A percentile compares a stretch with the other conserved stretches of the same genome.
Evolutionary conservation across 345 rosid genomes (phyloP).

Genomic region (Aquilaria sinensis): DNA sequence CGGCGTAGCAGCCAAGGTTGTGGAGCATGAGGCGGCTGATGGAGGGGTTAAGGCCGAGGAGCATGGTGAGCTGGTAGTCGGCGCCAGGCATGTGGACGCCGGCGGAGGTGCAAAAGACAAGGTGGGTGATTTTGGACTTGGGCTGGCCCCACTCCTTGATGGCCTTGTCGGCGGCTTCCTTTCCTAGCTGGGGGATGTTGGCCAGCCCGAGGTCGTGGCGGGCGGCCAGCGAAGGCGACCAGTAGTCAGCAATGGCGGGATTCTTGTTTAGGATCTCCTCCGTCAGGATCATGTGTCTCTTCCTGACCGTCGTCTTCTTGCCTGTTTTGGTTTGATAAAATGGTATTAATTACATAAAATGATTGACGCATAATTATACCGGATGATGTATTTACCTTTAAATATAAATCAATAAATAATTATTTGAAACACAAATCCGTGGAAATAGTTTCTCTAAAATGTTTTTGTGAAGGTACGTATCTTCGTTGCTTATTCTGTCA

Average conservation of each 20-base stretch:
- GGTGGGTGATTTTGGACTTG: conserved; percentile 3
- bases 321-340: too few species aligned
- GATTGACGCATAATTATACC: too few species aligned
- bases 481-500: too few species aligned
- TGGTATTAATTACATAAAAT: too few species aligned
- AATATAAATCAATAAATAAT: too few species aligned
- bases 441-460: too few species aligned
- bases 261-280: too few species aligned
- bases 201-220: not conserved
- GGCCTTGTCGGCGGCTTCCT: conserved; percentile 1
- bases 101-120: conserved; percentile 4
- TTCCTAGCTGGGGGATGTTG: not conserved
- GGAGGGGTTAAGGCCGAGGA: not conserved
- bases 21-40: not conserved
- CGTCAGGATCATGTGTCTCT: too few species aligned
- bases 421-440: too few species aligned
- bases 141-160: conserved; percentile 9
- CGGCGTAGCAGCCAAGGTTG: conserved; percentile 5
- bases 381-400: too few species aligned
- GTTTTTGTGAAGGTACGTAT: too few species aligned
- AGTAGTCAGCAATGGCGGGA: not conserved
- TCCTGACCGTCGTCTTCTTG: too few species aligned
- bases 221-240: conserved; percentile 7
- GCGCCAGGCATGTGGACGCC: not conserved
- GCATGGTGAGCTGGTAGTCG: not conserved